A percentile compares a stretch with the other conserved stretches of the same genome.
phyloP scores from a whole-genome alignment of 2,329 filamentous ascomycete species.

The Clonostachys solani region DNA sequence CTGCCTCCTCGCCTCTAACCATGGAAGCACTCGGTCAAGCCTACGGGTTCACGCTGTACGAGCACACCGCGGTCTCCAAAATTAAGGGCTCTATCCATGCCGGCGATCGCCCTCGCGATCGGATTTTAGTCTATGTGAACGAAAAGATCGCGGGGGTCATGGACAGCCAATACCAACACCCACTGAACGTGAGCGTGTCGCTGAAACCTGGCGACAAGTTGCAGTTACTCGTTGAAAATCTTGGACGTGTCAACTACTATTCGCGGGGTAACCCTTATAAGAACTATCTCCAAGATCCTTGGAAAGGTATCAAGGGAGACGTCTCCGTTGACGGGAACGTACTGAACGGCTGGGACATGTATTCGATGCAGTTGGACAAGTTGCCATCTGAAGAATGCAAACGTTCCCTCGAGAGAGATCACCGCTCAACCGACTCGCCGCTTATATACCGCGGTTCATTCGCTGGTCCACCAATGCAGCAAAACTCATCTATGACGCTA shows the following conservation, averaged over 20 bases:
- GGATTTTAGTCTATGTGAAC: slow-evolving; percentile 43
- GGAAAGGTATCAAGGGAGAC: slow-evolving; percentile 32
- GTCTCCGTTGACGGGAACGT: slow-evolving; percentile 36
- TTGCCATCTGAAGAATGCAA: too few species aligned
- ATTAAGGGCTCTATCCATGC: slow-evolving; percentile 25
- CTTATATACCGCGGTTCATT: too few species aligned
- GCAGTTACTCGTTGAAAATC: slow-evolving; percentile 41
- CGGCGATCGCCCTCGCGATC: slow-evolving; percentile 37
- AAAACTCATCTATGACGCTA: too few species aligned
- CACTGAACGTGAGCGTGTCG: slow-evolving; percentile 26
- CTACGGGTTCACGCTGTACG: slow-evolving; percentile 38
- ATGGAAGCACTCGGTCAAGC: slow-evolving; percentile 41
- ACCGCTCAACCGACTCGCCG: too few species aligned
- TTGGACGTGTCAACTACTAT: slow-evolving; percentile 38
- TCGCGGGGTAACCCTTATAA: slow-evolving; percentile 10
- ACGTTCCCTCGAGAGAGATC: too few species aligned
- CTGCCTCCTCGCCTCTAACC: slow-evolving; percentile 20
- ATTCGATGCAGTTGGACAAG: too few species aligned
- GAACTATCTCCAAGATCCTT: slow-evolving; percentile 32
- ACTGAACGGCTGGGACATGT: too few species aligned
- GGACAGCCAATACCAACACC: slow-evolving; percentile 36
- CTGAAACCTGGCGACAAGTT: slow-evolving; percentile 32
- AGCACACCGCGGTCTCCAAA: slow-evolving; percentile 19
- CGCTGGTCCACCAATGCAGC: too few species aligned
- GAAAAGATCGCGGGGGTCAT: slow-evolving; percentile 32